Percentiles rank a stretch among this genome's conserved stretches.
Evolutionary conservation across 352 stramenopile genomes (phyloP).

Genomic region (Phytophthora crassamura): DNA sequence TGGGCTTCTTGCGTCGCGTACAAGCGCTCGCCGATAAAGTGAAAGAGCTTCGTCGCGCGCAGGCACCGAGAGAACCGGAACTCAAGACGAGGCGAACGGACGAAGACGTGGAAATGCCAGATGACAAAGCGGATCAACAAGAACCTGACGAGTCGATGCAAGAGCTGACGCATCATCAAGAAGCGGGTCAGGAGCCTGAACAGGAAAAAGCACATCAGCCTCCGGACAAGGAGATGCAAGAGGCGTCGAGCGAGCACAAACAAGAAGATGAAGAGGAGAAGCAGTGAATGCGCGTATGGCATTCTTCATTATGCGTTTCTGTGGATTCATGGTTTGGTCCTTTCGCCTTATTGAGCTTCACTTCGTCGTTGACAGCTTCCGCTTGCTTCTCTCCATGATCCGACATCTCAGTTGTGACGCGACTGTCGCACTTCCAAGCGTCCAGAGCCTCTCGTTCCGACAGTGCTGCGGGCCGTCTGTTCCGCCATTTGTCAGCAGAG

Average conservation of each 20-base stretch:
- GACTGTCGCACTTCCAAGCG: background rate
- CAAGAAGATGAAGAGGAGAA: constrained; percentile 5
- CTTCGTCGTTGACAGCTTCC: no score
- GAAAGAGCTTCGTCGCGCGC: constrained; percentile 34
- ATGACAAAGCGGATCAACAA: constrained; percentile 12
- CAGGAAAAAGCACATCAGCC: constrained; percentile 6
- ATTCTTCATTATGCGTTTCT: no score
- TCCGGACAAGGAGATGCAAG: constrained; percentile 7
- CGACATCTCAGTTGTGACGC: background rate
- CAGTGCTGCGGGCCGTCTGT: background rate
- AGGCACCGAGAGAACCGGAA: constrained; percentile 32
- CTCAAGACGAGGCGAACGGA: constrained; percentile 37
- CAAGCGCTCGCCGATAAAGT: constrained; percentile 62
- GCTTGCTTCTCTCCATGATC: no score
- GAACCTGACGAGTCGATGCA: constrained; percentile 6
- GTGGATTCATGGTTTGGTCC: no score
- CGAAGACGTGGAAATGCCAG: constrained; percentile 15
- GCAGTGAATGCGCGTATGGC: background rate
- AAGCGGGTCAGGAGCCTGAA: constrained; percentile 4
- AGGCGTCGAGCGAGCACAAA: constrained; percentile 10
- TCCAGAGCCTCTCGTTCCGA: background rate
- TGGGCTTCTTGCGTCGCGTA: constrained; percentile 67
- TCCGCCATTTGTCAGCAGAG: constrained; percentile 12
- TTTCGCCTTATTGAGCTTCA: no score
- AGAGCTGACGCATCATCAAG: no score